These are phyloP conservation scores for Lepiota subincarnata DNA, from an alignment of 768 basidiomycete genomes.

Conservation along the genomic window DNA sequence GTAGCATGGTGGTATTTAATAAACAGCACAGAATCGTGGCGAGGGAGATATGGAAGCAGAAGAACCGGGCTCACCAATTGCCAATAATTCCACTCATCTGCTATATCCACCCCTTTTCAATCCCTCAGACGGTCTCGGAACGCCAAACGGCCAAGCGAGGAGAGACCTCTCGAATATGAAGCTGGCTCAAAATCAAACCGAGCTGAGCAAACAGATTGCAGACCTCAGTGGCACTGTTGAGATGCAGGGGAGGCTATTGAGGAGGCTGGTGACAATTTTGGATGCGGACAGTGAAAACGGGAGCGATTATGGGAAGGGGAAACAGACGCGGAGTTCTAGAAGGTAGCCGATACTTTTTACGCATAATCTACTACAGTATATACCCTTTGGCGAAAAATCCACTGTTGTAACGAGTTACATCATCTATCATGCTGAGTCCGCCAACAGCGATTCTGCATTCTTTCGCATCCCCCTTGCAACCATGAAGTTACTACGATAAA, in stretches of 20 bases:
- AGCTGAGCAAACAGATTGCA: conserved; percentile 60
- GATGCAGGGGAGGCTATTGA: conserved; percentile 51
- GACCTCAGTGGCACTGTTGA: conserved; percentile 56
- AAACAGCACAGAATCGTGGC: not conserved
- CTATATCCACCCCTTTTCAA: conserved; percentile 6
- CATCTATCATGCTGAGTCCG: too few species aligned
- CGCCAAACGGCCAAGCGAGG: not conserved
- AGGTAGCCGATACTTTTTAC: not conserved
- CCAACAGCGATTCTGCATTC: too few species aligned
- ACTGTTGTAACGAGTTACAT: not conserved
- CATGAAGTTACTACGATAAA: too few species aligned
- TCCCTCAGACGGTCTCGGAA: conserved; percentile 11
- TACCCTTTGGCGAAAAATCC: not conserved
- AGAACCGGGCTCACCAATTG: not conserved
- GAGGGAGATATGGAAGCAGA: conserved; percentile 18
- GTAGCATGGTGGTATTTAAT: not conserved
- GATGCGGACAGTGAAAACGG: conserved; percentile 20
- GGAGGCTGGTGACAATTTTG: conserved; percentile 29
- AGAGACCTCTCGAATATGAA: conserved; percentile 55
- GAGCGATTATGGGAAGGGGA: conserved; percentile 6
- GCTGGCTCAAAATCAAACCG: conserved; percentile 62
- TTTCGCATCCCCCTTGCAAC: too few species aligned
- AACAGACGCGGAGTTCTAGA: not conserved
- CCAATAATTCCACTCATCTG: conserved; percentile 11
- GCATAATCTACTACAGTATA: too few species aligned